Evolutionary conservation across 2,329 filamentous ascomycete genomes (phyloP), one percentile per base, ranked within the genome.

Genomic region (Helicocarpus griseus): DNA sequence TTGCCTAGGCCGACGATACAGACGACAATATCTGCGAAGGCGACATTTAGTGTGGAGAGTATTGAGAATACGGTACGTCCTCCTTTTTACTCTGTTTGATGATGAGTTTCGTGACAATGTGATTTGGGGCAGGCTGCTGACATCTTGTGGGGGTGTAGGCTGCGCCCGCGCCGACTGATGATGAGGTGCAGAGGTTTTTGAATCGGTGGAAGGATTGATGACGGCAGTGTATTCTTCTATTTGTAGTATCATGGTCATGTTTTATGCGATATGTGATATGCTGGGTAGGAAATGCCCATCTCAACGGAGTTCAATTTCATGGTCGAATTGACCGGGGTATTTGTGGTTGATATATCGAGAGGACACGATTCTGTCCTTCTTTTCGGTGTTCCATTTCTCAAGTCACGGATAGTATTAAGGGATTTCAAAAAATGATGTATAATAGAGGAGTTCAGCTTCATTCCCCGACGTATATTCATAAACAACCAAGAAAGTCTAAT

Each of bases 131-230:
- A 5, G 14, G 24, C 35, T 35, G 44, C 45, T 48, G 45, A 48
- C 29, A 17, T 40, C 14, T 17, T 44, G 14, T 29, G 24, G 26
- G 17, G 33, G 26, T 44, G 51, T 58, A 83, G 80, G 77, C 74
- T 57, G 69, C 79, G n/a, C 68, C 79, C 13, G 76, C 76, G 45
- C 65, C 73, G 55, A 76, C 75, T 11, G 70, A 72, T 48, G 67
- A 74, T 48, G 76, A 79, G 52, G 80, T 81, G 77, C 72, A 74
- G 46, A 77, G 75, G 58, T 82, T 76, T 63, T 63, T 82, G 54
- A 75, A 75, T 45, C 69, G 79, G 56, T 82, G 79, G 79, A 78
- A 77, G 64, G 79, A 83, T 65, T 82, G 65, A 58, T 24, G 26
- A 17, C 35, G 19, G 19, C n/a, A 11, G 29, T 24, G 22, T 44